These are phyloP conservation scores for Kodamaea kaohsiungensis DNA, from an alignment of 805 yeast genomes.

Conservation along the genomic window DNA sequence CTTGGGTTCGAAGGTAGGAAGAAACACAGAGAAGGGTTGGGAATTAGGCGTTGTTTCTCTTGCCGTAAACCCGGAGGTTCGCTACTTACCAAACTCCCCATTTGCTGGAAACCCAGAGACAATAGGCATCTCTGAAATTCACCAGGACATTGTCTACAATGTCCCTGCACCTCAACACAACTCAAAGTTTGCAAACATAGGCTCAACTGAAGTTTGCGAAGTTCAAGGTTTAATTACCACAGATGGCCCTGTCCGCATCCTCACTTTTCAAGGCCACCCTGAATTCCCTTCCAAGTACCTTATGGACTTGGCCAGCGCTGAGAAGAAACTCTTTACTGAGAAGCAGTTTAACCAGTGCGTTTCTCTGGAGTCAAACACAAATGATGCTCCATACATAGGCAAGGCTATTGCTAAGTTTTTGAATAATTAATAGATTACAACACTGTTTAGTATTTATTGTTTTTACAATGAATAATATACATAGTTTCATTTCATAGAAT, in stretches of 20 bases:
- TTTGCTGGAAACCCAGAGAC: slow-evolving; percentile 51
- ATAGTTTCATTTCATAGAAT: background rate
- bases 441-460: background rate
- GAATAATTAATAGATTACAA: background rate
- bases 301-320: slow-evolving; percentile 23
- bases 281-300: slow-evolving; percentile 55
- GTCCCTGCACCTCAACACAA: slow-evolving; percentile 33
- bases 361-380: slow-evolving; percentile 30
- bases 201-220: slow-evolving; percentile 54
- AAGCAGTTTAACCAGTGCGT: slow-evolving; percentile 28
- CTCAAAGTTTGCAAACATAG: slow-evolving; percentile 41
- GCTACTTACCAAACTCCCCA: slow-evolving; percentile 27
- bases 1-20: slow-evolving; percentile 58
- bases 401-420: slow-evolving; percentile 38
- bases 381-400: slow-evolving; percentile 44
- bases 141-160: slow-evolving; percentile 40
- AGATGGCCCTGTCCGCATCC: slow-evolving; percentile 45
- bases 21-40: slow-evolving; percentile 63
- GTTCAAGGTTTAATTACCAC: slow-evolving; percentile 64
- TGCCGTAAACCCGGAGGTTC: slow-evolving; percentile 41
- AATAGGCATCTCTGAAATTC: slow-evolving; percentile 41
- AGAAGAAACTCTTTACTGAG: slow-evolving; percentile 19
- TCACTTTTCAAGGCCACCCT: slow-evolving; percentile 90
- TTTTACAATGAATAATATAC: background rate
- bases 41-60: slow-evolving; percentile 66